phyloP scores from a whole-genome alignment of 208 protist species.

The Acanthamoeba sp. region DNA sequence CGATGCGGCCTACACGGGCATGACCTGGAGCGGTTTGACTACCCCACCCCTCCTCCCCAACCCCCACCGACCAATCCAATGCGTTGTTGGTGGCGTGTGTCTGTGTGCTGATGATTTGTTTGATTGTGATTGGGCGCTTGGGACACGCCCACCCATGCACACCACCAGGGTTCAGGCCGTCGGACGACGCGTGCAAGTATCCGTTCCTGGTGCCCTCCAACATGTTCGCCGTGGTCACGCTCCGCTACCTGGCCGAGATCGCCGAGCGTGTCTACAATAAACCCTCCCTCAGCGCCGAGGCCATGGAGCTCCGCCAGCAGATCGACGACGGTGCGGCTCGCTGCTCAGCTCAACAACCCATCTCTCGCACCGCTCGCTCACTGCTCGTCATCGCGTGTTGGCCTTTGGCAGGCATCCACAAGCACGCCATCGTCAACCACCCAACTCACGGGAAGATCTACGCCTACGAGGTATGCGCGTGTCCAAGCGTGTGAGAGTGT shows the following conservation, averaged over 20 bases:
- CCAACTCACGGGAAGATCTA: slow-evolving; percentile 71
- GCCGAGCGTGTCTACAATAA: not conserved
- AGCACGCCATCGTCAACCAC: slow-evolving; percentile 60
- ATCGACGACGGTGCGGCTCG: slow-evolving; percentile 34
- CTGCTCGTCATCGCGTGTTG: not conserved
- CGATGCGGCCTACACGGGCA: slow-evolving; percentile 20
- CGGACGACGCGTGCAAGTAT: slow-evolving; percentile 79
- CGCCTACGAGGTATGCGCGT: slow-evolving; percentile 79
- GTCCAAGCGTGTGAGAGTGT: not conserved
- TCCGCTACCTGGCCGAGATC: slow-evolving; percentile 56
- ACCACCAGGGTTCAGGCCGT: slow-evolving; percentile 76
- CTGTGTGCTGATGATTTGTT: not conserved
- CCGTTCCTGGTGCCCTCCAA: slow-evolving; percentile 81
- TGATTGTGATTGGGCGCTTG: not conserved
- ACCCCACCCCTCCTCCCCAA: no score
- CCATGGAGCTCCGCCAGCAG: not conserved
- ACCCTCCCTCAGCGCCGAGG: not conserved
- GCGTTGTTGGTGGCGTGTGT: no score
- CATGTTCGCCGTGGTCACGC: slow-evolving; percentile 77
- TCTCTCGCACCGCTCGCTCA: not conserved
- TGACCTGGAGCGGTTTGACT: slow-evolving; percentile 76
- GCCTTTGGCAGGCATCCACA: slow-evolving; percentile 71
- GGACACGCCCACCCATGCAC: no score
- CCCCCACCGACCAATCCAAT: no score
- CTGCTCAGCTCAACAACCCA: not conserved